Conservation (phyloP, 1,139 yeast genomes). For the Candida buenavistaensis region DNA sequence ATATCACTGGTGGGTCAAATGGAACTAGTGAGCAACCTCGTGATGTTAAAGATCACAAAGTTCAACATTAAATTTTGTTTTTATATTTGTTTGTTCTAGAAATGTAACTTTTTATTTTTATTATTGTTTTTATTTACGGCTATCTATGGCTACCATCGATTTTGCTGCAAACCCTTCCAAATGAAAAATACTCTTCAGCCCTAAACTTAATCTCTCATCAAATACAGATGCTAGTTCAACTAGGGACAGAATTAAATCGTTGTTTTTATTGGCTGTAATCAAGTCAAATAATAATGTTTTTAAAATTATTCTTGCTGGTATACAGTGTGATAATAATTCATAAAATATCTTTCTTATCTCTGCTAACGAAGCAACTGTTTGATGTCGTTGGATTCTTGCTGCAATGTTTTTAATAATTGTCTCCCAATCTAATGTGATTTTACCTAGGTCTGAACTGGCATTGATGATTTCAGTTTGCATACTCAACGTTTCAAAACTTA, state of each 20-base stretch:
- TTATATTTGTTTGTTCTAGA: no score
- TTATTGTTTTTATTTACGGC: conserved; percentile 3
- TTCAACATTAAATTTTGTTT: conserved; percentile 23
- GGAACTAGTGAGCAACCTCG: conserved; percentile 1
- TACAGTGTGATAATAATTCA: conserved; percentile 88
- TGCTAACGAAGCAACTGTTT: conserved; percentile 72
- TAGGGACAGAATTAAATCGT: conserved; percentile 45
- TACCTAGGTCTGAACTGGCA: conserved; percentile 27
- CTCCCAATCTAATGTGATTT: conserved; percentile 79
- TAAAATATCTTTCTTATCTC: conserved; percentile 74
- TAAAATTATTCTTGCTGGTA: conserved; percentile 79
- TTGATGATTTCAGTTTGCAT: conserved; percentile 65
- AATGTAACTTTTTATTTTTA: no score
- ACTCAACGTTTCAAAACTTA: conserved; percentile 81
- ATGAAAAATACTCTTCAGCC: conserved; percentile 89
- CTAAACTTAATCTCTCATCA: conserved; percentile 86
- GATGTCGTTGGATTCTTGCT: conserved; percentile 53
- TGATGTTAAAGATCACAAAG: conserved; percentile 20
- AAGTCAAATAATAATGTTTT: conserved; percentile 66
- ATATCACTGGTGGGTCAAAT: conserved; percentile 18
- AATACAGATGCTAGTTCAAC: conserved; percentile 72
- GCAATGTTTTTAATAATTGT: conserved; percentile 69
- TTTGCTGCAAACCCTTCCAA: conserved; percentile 92
- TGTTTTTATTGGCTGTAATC: conserved; percentile 23
- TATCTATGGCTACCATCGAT: conserved; percentile 63